A percentile compares a stretch with the other conserved stretches of the same genome.
phyloP scores from a whole-genome alignment of 2,329 filamentous ascomycete species.

The Venturia oleaginea region DNA sequence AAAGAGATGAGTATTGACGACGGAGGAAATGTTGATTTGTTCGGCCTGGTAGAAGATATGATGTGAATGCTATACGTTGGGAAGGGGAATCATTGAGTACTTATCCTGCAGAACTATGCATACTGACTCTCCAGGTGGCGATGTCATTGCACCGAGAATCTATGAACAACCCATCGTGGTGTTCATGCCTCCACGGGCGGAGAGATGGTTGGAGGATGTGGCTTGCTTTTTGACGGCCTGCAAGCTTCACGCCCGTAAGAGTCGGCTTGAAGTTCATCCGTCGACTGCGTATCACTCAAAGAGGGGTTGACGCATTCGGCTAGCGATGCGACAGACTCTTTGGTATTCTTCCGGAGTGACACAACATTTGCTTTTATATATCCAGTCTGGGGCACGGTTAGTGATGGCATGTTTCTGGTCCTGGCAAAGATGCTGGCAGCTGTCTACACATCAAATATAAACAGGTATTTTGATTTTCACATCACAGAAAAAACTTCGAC shows the following conservation, averaged over 20 bases:
- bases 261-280: background rate
- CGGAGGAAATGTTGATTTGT: background rate
- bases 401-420: background rate
- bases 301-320: background rate
- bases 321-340: background rate
- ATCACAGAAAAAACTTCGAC: too few species aligned
- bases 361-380: background rate
- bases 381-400: background rate
- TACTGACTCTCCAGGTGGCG: background rate
- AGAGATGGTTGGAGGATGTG: background rate
- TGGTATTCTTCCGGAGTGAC: background rate
- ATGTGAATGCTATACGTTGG: background rate
- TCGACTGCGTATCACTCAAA: background rate
- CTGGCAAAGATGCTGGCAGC: too few species aligned
- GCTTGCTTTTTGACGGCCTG: background rate
- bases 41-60: background rate
- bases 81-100: background rate
- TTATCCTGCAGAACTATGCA: background rate
- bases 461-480: too few species aligned
- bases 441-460: too few species aligned
- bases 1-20: background rate
- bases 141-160: background rate
- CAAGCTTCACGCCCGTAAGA: background rate
- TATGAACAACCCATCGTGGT: background rate
- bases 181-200: background rate